phyloP scores from a whole-genome alignment of 352 stramenopile species.

The Phytophthora kernoviae region DNA sequence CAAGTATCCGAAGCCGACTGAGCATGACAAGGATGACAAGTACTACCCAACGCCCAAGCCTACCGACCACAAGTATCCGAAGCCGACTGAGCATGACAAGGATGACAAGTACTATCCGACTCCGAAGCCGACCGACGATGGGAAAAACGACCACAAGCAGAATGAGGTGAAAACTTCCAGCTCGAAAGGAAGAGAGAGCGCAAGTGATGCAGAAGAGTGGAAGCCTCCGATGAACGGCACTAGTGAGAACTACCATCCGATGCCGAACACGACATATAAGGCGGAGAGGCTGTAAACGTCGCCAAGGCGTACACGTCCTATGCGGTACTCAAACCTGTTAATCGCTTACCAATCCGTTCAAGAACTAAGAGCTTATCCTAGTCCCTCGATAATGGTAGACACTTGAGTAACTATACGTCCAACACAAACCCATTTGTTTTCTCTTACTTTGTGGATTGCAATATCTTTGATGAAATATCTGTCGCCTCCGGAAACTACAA shows the following conservation, averaged over 20 bases:
- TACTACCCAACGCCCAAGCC: conserved; percentile 1
- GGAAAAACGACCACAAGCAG: conserved; percentile 13
- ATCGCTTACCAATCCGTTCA: too few species aligned
- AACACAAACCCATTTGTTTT: background rate
- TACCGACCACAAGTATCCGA: conserved; percentile 12
- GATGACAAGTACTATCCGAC: conserved; percentile 11
- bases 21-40: background rate
- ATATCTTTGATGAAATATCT: conserved; percentile 20
- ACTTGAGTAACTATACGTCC: background rate
- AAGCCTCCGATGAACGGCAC: conserved; percentile 28
- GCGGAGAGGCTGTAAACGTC: conserved; percentile 2
- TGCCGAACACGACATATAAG: conserved; percentile 37
- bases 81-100: conserved; percentile 11
- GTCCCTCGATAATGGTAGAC: too few species aligned
- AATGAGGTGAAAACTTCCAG: background rate
- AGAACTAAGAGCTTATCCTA: too few species aligned
- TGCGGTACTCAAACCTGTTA: too few species aligned
- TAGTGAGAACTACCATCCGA: conserved; percentile 13
- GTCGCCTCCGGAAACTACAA: conserved; percentile 5
- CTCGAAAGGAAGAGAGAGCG: conserved; percentile 8
- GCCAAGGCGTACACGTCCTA: conserved; percentile 5
- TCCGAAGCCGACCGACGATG: conserved; percentile 2
- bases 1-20: conserved; percentile 1
- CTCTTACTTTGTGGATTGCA: background rate
- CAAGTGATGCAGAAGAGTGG: conserved; percentile 7